These are phyloP conservation scores for Amniculicola lignicola DNA, from an alignment of 495 filamentous ascomycete species.

Conservation along the genomic window DNA sequence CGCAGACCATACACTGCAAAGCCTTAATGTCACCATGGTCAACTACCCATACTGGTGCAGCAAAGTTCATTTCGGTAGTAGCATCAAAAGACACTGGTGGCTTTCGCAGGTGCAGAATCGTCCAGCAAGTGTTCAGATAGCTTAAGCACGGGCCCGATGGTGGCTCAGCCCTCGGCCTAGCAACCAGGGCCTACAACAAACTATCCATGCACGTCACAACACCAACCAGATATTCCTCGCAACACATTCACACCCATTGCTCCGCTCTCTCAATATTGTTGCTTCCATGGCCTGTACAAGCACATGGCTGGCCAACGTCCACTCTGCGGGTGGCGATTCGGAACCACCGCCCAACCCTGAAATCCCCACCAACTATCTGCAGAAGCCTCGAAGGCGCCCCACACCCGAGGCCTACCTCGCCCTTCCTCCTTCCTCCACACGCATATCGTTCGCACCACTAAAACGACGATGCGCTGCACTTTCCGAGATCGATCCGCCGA, in stretches of 20 bases:
- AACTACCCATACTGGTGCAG: too few species aligned
- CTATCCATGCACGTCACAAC: not conserved
- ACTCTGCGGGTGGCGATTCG: constrained; percentile 19
- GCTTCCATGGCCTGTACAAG: constrained; percentile 12
- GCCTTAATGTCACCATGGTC: too few species aligned
- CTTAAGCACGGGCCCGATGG: too few species aligned
- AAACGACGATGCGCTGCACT: constrained; percentile 22
- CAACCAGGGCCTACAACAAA: not conserved
- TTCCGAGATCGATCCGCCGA: constrained; percentile 23
- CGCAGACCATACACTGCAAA: too few species aligned
- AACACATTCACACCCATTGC: not conserved
- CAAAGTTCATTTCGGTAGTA: too few species aligned
- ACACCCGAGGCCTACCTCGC: constrained; percentile 16
- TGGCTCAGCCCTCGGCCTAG: too few species aligned
- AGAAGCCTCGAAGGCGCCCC: constrained; percentile 26
- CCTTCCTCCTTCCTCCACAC: constrained; percentile 13
- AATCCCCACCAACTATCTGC: constrained; percentile 23
- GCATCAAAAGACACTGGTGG: too few species aligned
- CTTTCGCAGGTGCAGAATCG: too few species aligned
- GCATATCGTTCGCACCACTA: constrained; percentile 3
- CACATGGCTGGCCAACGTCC: constrained; percentile 20
- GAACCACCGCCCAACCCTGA: constrained; percentile 22
- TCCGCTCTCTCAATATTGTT: constrained; percentile 6
- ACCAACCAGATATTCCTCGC: too few species aligned
- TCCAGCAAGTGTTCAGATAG: too few species aligned